A percentile compares a stretch with the other conserved stretches of the same genome.
Evolutionary conservation across 192 early-diverging fungal genomes (phyloP).

Genomic region (Entrophospora sp.): DNA sequence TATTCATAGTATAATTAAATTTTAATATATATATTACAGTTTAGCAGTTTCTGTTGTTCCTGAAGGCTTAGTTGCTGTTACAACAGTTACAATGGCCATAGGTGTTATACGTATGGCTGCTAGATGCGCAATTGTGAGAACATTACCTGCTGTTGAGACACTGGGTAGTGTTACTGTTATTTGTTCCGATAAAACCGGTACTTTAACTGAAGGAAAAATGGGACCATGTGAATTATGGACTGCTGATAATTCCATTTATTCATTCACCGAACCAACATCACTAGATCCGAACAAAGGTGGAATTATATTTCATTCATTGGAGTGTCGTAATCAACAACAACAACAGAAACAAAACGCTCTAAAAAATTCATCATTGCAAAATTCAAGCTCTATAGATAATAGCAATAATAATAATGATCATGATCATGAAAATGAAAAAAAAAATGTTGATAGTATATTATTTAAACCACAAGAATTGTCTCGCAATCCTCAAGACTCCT

Average conservation of each 20-base stretch:
- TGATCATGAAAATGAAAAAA: too few species aligned
- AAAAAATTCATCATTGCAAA: too few species aligned
- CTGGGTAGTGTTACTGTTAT: conserved; percentile 92
- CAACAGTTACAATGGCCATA: conserved; percentile 93
- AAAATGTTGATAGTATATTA: conserved; percentile 12
- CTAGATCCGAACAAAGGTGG: conserved; percentile 41
- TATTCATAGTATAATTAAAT: background rate
- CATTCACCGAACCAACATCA: conserved; percentile 53
- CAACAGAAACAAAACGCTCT: background rate
- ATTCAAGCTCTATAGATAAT: too few species aligned
- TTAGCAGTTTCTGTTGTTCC: conserved; percentile 96
- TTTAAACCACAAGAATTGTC: conserved; percentile 32
- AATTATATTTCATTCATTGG: conserved; percentile 20
- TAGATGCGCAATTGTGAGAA: conserved; percentile 83
- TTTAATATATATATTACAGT: too few species aligned
- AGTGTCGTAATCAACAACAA: too few species aligned
- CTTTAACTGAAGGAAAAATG: conserved; percentile 98
- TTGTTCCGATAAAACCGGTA: conserved; percentile 97
- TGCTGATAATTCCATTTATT: conserved; percentile 52
- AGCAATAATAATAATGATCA: too few species aligned
- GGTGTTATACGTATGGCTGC: conserved; percentile 92
- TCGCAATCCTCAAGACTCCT: conserved; percentile 33
- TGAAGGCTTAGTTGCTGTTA: conserved; percentile 96
- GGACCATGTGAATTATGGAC: conserved; percentile 80
- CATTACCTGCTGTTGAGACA: conserved; percentile 89